Conservation (phyloP, 2,329 filamentous ascomycete species). For the Nothophoma quercina region DNA sequence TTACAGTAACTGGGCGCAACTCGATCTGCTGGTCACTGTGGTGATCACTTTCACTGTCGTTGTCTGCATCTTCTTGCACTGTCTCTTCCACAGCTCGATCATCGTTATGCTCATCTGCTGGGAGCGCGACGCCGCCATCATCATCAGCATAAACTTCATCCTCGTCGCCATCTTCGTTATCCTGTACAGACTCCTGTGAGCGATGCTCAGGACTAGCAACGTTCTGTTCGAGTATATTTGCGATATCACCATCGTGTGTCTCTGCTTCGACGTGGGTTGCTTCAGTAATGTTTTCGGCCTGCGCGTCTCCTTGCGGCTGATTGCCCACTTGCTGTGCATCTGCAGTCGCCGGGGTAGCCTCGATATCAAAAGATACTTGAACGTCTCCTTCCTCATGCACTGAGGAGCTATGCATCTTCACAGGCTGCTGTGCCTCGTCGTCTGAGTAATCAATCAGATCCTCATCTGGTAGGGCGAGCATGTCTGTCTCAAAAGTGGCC, state of each 20-base stretch:
- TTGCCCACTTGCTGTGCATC: neutral
- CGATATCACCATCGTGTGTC: neutral
- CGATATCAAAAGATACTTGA: neutral
- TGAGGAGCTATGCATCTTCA: constrained; percentile 10
- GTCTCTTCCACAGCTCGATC: constrained; percentile 10
- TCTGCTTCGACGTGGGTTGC: neutral
- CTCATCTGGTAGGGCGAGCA: constrained; percentile 31
- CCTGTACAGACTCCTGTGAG: neutral
- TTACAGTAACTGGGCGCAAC: constrained; percentile 36
- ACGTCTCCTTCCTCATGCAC: constrained; percentile 5
- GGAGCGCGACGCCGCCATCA: constrained; percentile 25
- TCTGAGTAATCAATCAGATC: constrained; percentile 47
- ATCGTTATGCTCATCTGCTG: constrained; percentile 15
- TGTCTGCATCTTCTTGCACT: constrained; percentile 20
- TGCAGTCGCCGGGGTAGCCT: neutral
- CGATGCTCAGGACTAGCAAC: neutral
- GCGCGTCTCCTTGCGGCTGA: neutral
- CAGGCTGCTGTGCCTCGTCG: constrained; percentile 36
- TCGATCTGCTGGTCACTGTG: constrained; percentile 21
- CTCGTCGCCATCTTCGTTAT: constrained; percentile 1
- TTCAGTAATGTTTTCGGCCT: neutral
- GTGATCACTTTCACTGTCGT: constrained; percentile 20
- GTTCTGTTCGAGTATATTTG: neutral
- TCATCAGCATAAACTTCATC: constrained; percentile 16
- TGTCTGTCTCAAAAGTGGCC: constrained; percentile 4